phyloP scores from a whole-genome alignment of 148 eudicot species.

The Rhododendron molle region DNA sequence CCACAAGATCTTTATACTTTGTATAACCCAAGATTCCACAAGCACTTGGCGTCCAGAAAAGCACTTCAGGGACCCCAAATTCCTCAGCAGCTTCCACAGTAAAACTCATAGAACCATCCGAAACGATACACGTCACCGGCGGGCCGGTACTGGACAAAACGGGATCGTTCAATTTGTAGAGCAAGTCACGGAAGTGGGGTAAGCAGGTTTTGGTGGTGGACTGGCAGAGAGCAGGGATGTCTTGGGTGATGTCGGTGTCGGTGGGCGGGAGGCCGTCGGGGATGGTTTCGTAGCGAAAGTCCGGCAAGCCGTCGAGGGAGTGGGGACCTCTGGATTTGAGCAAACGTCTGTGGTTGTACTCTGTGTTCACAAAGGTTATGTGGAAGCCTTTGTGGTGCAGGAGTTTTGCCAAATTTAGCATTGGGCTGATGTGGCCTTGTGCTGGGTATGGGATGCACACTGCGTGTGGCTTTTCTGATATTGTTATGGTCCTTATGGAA shows the following conservation, averaged over 20 bases:
- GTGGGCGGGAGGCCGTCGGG: constrained; percentile 60
- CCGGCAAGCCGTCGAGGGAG: constrained; percentile 34
- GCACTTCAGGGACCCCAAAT: constrained; percentile 41
- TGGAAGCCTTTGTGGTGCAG: too few species aligned
- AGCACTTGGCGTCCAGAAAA: constrained; percentile 58
- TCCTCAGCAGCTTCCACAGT: constrained; percentile 39
- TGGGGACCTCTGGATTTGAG: too few species aligned
- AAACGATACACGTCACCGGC: constrained; percentile 48
- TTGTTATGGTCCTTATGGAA: too few species aligned
- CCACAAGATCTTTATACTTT: constrained; percentile 25
- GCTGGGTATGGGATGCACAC: too few species aligned
- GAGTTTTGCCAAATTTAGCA: too few species aligned
- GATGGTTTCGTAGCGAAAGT: constrained; percentile 47
- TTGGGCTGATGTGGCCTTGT: too few species aligned
- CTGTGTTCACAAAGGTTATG: background rate
- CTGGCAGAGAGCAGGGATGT: constrained; percentile 34
- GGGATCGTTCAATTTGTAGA: constrained; percentile 22
- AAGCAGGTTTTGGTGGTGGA: constrained; percentile 27
- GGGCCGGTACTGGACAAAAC: constrained; percentile 12
- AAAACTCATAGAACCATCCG: constrained; percentile 53
- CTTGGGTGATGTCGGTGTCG: constrained; percentile 40
- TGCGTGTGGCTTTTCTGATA: too few species aligned
- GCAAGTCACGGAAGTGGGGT: constrained; percentile 30
- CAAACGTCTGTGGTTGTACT: background rate
- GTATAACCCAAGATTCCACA: constrained; percentile 46